Percentiles rank a stretch among this genome's conserved stretches.
Conservation (phyloP, 2,329 filamentous ascomycete species). For the Cladosporium sp. region DNA sequence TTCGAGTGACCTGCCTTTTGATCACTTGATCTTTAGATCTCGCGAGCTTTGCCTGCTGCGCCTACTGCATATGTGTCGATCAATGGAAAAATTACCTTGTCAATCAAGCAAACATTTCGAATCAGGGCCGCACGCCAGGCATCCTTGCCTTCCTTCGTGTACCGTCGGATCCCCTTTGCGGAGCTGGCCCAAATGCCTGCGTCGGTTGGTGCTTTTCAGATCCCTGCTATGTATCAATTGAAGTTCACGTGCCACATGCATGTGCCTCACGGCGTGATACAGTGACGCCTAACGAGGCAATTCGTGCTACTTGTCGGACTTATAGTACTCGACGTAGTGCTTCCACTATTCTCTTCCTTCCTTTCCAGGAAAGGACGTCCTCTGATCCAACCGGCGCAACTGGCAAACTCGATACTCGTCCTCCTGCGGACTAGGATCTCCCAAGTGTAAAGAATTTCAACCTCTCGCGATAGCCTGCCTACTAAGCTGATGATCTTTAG, state of each 20-base stretch:
- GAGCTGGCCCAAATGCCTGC: too few species aligned
- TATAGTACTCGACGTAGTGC: not conserved
- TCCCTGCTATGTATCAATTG: too few species aligned
- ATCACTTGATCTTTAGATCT: not conserved
- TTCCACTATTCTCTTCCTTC: not conserved
- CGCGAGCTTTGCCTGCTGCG: not conserved
- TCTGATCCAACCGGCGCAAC: too few species aligned
- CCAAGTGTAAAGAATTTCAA: too few species aligned
- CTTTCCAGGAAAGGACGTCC: not conserved
- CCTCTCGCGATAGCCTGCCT: not conserved
- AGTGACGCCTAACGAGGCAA: not conserved
- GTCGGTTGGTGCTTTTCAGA: too few species aligned
- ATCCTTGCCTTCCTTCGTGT: not conserved
- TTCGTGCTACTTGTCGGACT: not conserved
- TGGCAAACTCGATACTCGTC: too few species aligned
- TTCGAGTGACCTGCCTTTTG: not conserved
- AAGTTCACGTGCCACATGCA: too few species aligned
- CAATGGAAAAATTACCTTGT: not conserved
- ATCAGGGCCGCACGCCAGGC: not conserved
- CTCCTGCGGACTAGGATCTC: too few species aligned
- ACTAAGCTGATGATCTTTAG: too few species aligned
- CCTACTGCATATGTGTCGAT: too few species aligned
- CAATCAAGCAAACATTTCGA: conserved; percentile 1
- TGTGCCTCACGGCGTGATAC: not conserved
- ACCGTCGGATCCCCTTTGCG: not conserved